Base-by-base conservation (phyloP, 352 stramenopile species). In the Plasmopara halstedii region DNA sequence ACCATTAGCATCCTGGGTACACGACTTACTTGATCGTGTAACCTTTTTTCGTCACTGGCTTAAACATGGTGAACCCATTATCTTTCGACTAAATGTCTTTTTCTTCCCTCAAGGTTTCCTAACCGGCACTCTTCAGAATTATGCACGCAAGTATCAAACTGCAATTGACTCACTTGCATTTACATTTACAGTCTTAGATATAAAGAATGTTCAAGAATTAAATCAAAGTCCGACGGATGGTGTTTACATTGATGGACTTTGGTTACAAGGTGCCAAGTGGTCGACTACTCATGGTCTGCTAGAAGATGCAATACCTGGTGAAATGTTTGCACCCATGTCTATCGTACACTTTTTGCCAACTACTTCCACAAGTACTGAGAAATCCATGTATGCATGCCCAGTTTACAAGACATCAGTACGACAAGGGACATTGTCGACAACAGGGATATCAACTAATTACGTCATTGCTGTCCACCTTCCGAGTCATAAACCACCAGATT, bases 61-160 rank as follows among this genome's bases (percentile, higher is more conserved):
- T 4, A 36, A 81, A 1, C 50, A 89, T n/a, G 93, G 93, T n/a
- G 83, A 96, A 50, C 94, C 94, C 0, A 61, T 76, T 0, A 74
- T 86, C 13, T 98, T 97, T 53, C 72, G 85, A 19, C 70, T 98
- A 6, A 85, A 89, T 35, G 87, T 93, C 3, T 97, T 98, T 61
- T 98, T 97, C 69, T 98, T 98, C 51, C 93, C 91, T 1, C 92
- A 98, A 56, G 74, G 92, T 14, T 98, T 98, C 64, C 97, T 98
- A 89, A 98, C 93, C 4, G 92, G 86, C 27, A 95, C 85, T 14
- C 58, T 98, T 23, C 92, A 98, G 53, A 97, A 95, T 39, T 97
- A 94, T 68, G 89, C 92, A 5, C 70, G 93, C 32, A 97, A 97
- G 58, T 97, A 98, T 65, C 77, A 93, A 45, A 83, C 95, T 15